Base-by-base conservation (phyloP, 2,329 filamentous ascomycete genomes). In the Fusarium newnesense region DNA sequence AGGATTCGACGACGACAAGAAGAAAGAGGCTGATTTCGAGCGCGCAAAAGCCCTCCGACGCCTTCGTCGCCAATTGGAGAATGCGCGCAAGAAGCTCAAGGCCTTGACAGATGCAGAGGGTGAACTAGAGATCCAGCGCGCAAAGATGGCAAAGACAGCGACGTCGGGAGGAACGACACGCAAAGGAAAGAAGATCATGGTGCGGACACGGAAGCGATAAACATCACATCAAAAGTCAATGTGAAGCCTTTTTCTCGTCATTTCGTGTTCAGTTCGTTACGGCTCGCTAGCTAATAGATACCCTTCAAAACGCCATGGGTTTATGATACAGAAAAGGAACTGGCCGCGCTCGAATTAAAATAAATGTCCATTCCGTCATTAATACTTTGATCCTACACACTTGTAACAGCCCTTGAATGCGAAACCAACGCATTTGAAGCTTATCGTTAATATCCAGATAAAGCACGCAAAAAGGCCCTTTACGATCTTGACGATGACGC, bases 81-180 rank as follows among this genome's bases (percentile, higher is more conserved):
- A 79, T 26, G 86, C 88, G 10, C 85, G 84, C 72, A 86, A 87
- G 80, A 88, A 90, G 80, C 82, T 91, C 70, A 84, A 84, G 77
- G 83, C 84, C 4, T 81, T 92, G 34, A 83, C 85, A n/a, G 83
- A 85, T 28, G 87, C 89, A 30, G 90, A 92, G 80, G 81, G 84
- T 43, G 83, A 87, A 74, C 83, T 92, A 32, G 89, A 90, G 69
- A 67, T 89, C 61, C 89, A 91, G 80, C 84, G 87, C 67, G 87
- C 89, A 24, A 88, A 87, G 79, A 92, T 91, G 89, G 89, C 88
- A 40, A 92, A 92, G 84, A 90, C 89, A 73, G 84, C 87, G 13
- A 91, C 89, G 4, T 86, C 87, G 10, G 88, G 88, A 42, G 88
- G 89, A 19, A 77, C 85, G n/a, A 91, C 87, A 34, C 90, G 89